A percentile compares a stretch with the other conserved stretches of the same genome.
Conservation (phyloP, 2,329 filamentous ascomycete genomes). For the Diaporthe humulicola region DNA sequence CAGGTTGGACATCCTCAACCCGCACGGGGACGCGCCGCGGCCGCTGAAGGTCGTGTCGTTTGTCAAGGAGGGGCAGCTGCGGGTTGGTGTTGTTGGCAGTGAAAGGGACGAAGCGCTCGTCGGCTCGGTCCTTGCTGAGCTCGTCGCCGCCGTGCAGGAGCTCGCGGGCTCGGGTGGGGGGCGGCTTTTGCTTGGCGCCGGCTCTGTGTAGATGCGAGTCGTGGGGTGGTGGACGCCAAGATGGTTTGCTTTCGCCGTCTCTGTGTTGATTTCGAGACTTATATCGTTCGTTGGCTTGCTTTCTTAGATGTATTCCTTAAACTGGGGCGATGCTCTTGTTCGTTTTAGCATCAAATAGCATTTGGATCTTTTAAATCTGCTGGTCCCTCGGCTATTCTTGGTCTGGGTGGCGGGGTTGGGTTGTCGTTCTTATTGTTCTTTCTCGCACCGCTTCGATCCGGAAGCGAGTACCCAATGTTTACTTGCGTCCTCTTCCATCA, state of each 20-base stretch:
- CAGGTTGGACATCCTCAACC: slow-evolving; percentile 50
- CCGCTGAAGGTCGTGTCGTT: slow-evolving; percentile 62
- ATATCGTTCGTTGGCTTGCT: neutral
- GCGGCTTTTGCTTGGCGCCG: neutral
- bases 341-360: too few relatives aligned
- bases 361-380: too few relatives aligned
- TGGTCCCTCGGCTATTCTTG: too few relatives aligned
- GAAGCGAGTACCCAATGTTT: too few relatives aligned
- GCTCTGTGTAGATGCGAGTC: neutral
- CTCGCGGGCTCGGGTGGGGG: neutral
- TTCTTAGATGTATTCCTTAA: neutral
- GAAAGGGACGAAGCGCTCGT: slow-evolving; percentile 54
- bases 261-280: neutral
- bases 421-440: too few relatives aligned
- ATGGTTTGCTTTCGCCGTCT: neutral
- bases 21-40: slow-evolving; percentile 54
- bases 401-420: too few relatives aligned
- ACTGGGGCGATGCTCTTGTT: too few relatives aligned
- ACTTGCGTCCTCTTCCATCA: too few relatives aligned
- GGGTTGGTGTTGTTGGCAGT: slow-evolving; percentile 59
- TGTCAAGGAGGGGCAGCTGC: slow-evolving; percentile 53
- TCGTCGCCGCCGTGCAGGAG: slow-evolving; percentile 42
- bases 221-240: too few relatives aligned
- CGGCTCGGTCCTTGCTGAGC: slow-evolving; percentile 50
- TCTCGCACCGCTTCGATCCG: too few relatives aligned